Evolutionary conservation across 176 grass and related monocot genomes (phyloP).

Genomic region (Aegilops speltoides): DNA sequence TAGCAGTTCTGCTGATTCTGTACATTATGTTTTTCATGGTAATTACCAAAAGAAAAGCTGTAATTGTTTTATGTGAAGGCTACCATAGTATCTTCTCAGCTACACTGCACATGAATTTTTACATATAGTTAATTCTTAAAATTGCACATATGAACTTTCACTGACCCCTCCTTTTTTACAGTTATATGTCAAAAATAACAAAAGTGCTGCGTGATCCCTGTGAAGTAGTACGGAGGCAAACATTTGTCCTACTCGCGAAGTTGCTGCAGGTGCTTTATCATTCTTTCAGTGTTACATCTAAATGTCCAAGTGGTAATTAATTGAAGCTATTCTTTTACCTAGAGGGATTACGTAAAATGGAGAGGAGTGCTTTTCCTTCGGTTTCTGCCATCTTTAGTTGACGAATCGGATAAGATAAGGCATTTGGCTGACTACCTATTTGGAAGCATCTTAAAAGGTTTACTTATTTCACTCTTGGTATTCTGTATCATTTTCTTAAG

Average conservation of each 20-base stretch:
- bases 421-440: constrained; percentile 89
- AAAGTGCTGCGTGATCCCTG: constrained; percentile 81
- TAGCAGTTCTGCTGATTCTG: not conserved
- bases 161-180: constrained; percentile 39
- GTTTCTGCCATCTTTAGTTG: constrained; percentile 84
- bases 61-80: not conserved
- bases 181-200: constrained; percentile 92
- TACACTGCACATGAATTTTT: not conserved
- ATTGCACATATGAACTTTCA: constrained; percentile 17
- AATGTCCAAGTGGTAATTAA: constrained; percentile 7
- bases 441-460: constrained; percentile 88
- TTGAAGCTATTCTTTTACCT: constrained; percentile 38
- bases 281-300: constrained; percentile 13
- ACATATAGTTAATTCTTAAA: constrained; percentile 5
- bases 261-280: constrained; percentile 69
- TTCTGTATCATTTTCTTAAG: not conserved
- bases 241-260: constrained; percentile 89
- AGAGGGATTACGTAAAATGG: constrained; percentile 99
- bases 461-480: constrained; percentile 12
- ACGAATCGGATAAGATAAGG: constrained; percentile 86
- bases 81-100: not conserved
- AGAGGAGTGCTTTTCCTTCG: constrained; percentile 83
- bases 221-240: constrained; percentile 96
- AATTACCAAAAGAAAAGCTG: not conserved
- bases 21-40: not conserved